Evolutionary conservation across 163 green algal species (phyloP), one percentile per base, ranked within the genome.

Genomic region (Scenedesmus sp.): DNA sequence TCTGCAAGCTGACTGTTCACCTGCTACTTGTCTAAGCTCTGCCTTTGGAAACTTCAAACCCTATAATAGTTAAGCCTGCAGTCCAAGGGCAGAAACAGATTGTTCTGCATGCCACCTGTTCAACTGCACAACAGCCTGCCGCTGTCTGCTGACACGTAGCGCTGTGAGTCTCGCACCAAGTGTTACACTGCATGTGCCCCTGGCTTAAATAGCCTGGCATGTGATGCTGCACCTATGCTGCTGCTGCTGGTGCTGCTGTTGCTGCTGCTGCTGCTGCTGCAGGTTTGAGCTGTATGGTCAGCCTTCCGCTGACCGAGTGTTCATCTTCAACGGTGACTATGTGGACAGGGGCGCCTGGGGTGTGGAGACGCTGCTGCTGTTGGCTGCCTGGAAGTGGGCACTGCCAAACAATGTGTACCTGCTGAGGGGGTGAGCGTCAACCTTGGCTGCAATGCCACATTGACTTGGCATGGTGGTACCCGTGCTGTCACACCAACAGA

Each of bases 341-440:
- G 98, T 99, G n/a, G 98, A 99, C 91, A 92, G 98, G 4, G 98
- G 98, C 12, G 95, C 97, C 30, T 99, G 98, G 98, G 98, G 98
- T 30, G 81, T 99, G 35, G 98, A 99, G 93, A 95, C 96, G 37
- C 94, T 99, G 15, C 40, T 96, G n/a, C 89, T 97, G 65, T 90
- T 99, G 92, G 40, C 98, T 94, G 81, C 65, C 2, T 90, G 92
- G 91, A 98, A 99, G 94, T 92, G 99, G 87, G 92, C 93, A 6
- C 83, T 94, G 82, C 97, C 96, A 3, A 51, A 88, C 6, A 73
- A 91, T 3, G 91, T 99, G 26, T 94, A 94, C 44, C 87, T 99
- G 88, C 93, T 99, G 84, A 94, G 98, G 2, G 99, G 88, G 93
- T 99, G 83, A 94, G 98, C 1, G 98, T 98, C 81, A 99, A 99